Evolutionary conservation across 805 yeast genomes (phyloP), one percentile per base, ranked within the genome.

Genomic region (Saccharomycopsis oosterbeekiorum): DNA sequence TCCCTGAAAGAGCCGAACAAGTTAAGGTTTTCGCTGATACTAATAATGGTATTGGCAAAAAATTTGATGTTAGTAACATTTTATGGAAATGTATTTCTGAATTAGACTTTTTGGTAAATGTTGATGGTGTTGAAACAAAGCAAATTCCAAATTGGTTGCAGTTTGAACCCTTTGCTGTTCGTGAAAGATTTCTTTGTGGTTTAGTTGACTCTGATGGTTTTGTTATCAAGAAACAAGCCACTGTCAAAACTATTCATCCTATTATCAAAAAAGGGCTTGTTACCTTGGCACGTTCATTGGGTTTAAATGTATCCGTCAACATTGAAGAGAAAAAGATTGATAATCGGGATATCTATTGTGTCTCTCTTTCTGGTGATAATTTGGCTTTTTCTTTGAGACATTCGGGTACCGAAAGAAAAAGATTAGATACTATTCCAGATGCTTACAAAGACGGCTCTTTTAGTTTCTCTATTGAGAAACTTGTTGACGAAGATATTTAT

Each of bases 151-250:
- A 60, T 4, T 68, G 66, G 41, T 68, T 77, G 62, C 67, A 73
- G 62, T 57, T 66, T 57, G 81, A 77, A 58, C 67, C 71, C 39
- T 62, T 76, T 39, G 70, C 67, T n/a, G 75, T 76, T 37, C 73
- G 82, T 60, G 81, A 78, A 69, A 67, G 70, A 8, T 76, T 74
- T 64, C 58, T 79, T 59, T 80, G 81, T 34, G 82, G 80, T 63
- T 65, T 79, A 37, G 68, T 78, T 62, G 81, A 77, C 61, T 67
- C 78, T 11, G 70, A 72, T 62, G 80, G 80, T 19, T 61, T 65
- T 40, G 75, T 74, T 17, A 59, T 6, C 10, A 11, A 36, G 6
- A 11, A 36, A 11, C 39, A 36, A 36, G 77, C 73, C 14, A 64
- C 73, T 41, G 68, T 76, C 40, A 68, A 69, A 43, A 75, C 78